These are phyloP conservation scores for Escovopsis sp. DNA, from an alignment of 2,329 filamentous ascomycete species.

Conservation along the genomic window DNA sequence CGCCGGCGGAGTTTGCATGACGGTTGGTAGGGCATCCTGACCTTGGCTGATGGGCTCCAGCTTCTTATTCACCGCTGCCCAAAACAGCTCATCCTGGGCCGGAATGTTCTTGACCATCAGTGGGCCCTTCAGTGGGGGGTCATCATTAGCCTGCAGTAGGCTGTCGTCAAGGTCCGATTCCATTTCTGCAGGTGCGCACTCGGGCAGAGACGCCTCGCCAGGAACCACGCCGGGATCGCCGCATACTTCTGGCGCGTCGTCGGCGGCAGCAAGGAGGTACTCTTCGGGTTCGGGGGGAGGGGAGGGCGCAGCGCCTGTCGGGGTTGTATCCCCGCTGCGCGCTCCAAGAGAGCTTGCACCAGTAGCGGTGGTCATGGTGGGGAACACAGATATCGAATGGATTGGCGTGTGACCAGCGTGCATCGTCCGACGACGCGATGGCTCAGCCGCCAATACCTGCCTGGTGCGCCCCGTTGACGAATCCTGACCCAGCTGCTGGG, in stretches of 20 bases:
- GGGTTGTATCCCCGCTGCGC: slow-evolving; percentile 16
- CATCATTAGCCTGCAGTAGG: slow-evolving; percentile 26
- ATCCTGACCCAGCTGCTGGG: slow-evolving; percentile 10
- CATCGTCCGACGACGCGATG: slow-evolving; percentile 39
- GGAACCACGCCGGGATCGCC: neutral
- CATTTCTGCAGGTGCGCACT: neutral
- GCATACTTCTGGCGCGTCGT: neutral
- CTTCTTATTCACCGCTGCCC: slow-evolving; percentile 34
- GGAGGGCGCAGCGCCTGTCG: slow-evolving; percentile 10
- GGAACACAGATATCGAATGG: slow-evolving; percentile 39
- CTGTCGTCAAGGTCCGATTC: slow-evolving; percentile 10
- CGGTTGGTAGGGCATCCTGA: slow-evolving; percentile 31
- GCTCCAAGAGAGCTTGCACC: slow-evolving; percentile 15
- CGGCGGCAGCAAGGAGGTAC: too few relatives aligned
- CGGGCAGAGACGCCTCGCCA: neutral
- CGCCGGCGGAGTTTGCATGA: slow-evolving; percentile 19
- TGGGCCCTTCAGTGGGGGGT: slow-evolving; percentile 34
- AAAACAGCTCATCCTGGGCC: slow-evolving; percentile 40
- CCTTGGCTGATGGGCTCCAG: slow-evolving; percentile 34
- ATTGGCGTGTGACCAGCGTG: slow-evolving; percentile 50
- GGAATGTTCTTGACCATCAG: slow-evolving; percentile 41
- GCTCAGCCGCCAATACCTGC: slow-evolving; percentile 31
- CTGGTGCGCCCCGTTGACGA: slow-evolving; percentile 29
- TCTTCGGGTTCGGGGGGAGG: neutral
- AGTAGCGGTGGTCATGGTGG: slow-evolving; percentile 26